Evolutionary conservation across 2,329 filamentous ascomycete species (phyloP), one percentile per base, ranked within the genome.

Genomic region (Aspergillus sp.): DNA sequence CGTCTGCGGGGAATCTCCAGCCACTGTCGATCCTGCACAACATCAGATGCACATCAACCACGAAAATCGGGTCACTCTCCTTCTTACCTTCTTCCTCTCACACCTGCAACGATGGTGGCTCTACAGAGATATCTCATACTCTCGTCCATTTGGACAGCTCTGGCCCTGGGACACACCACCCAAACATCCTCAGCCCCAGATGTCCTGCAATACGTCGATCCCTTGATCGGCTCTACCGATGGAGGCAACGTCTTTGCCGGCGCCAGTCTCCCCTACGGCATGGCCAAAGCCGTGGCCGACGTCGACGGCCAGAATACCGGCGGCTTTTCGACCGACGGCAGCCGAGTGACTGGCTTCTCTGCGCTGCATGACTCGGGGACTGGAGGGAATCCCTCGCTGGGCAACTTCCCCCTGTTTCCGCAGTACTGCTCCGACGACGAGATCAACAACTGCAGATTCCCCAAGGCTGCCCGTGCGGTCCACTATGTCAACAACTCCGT

Each of bases 391-490:
- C 85, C 87, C 0, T 89, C 85, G 3, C 73, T 91, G 2, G 88
- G 88, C 4, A 89, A 89, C 64, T 90, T 90, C 51, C 84, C 88
- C 1, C 72, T 90, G 2, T 90, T 91, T 58, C 80, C 87, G 0
- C 86, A 88, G 9, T 76, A 78, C 32, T 91, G 88, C 59, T 72
- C 76, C 0, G 76, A 73, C 31, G 82, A 87, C 53, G 78, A 84
- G 21, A 71, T 89, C 52, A 76, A 89, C 65, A 76, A 75, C 13
- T 89, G 87, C 65, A 72, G 70, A 2, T 89, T 82, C 56, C 80
- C 81, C 4, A 84, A 85, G 62, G 74, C 68, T 43, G 70, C 76
- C 23, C 77, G 83, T 66, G 56, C 76, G 66, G 62, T 72, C 42
- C 50, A 64, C 3, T 84, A 84, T 50, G 65, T 75, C 42, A 72